Conservation (phyloP, 2,329 filamentous ascomycete species). For the Cercospora nicotianae region DNA sequence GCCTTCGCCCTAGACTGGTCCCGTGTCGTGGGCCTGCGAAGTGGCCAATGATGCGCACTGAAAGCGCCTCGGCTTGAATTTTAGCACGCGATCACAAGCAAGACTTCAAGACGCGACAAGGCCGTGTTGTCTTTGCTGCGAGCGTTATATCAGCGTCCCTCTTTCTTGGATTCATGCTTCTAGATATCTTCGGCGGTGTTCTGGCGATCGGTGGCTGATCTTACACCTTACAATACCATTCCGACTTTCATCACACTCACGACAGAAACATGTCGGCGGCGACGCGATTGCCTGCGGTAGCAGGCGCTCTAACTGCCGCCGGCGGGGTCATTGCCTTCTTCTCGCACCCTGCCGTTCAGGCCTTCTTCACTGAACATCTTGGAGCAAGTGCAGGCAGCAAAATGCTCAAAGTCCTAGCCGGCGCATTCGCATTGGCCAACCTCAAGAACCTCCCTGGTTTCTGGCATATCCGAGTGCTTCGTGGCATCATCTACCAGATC, state of each 20-base stretch:
- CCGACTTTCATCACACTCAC: constrained; percentile 3
- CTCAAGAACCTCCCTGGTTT: constrained; percentile 72
- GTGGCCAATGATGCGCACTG: not conserved
- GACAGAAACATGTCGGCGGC: constrained; percentile 35
- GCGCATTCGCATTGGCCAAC: constrained; percentile 60
- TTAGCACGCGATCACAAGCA: constrained; percentile 7
- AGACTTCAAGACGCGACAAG: not conserved
- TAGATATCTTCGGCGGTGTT: not conserved
- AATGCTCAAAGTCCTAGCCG: constrained; percentile 28
- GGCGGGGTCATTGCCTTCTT: constrained; percentile 28
- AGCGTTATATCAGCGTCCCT: not conserved
- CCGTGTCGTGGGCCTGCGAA: not conserved
- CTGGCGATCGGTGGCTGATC: not conserved
- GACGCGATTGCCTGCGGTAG: constrained; percentile 34
- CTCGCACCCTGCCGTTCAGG: constrained; percentile 32
- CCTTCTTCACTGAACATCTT: constrained; percentile 29
- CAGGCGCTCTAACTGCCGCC: constrained; percentile 31
- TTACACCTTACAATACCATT: not conserved
- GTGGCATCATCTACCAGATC: constrained; percentile 49
- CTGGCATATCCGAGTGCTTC: constrained; percentile 65
- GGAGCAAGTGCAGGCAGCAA: constrained; percentile 26
- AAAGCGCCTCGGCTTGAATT: not conserved
- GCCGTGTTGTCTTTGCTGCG: not conserved
- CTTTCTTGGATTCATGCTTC: not conserved
- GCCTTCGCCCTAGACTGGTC: not conserved